These are phyloP conservation scores for Yarrowia deformans DNA, from an alignment of 805 yeast species.

Conservation along the genomic window DNA sequence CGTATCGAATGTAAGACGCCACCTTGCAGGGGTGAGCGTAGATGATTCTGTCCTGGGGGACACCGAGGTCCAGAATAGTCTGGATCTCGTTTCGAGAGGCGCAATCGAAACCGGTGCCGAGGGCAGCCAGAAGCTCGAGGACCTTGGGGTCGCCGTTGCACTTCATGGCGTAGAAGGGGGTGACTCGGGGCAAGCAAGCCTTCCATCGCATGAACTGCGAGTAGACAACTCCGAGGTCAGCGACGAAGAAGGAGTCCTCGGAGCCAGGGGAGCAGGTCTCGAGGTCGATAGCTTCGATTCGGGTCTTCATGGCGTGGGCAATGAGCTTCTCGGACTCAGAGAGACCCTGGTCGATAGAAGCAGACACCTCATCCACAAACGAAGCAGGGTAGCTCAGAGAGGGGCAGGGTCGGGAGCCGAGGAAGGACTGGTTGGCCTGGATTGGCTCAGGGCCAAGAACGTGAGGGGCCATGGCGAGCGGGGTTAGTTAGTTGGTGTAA, in stretches of 20 bases:
- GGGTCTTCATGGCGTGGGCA: slow-evolving; percentile 43
- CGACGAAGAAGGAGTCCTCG: slow-evolving; percentile 86
- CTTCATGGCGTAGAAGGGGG: slow-evolving; percentile 93
- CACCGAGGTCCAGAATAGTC: slow-evolving; percentile 65
- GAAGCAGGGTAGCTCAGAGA: slow-evolving; percentile 7
- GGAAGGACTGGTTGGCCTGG: neutral
- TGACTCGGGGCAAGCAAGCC: slow-evolving; percentile 68
- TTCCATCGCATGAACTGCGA: slow-evolving; percentile 72
- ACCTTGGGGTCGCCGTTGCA: slow-evolving; percentile 81
- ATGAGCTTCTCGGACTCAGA: slow-evolving; percentile 40
- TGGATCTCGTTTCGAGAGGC: slow-evolving; percentile 89
- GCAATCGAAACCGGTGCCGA: slow-evolving; percentile 88
- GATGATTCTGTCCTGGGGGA: slow-evolving; percentile 70
- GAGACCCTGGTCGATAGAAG: slow-evolving; percentile 3
- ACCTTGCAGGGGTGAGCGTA: slow-evolving; percentile 96
- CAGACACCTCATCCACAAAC: neutral
- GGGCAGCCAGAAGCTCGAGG: slow-evolving; percentile 60
- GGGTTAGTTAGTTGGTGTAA: neutral
- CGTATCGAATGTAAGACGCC: slow-evolving; percentile 78
- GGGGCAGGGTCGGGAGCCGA: slow-evolving; percentile 13
- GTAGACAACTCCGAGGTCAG: slow-evolving; percentile 78
- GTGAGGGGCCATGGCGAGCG: slow-evolving; percentile 24
- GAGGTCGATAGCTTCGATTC: slow-evolving; percentile 55
- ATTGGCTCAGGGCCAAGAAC: slow-evolving; percentile 37
- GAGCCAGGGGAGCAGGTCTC: slow-evolving; percentile 74